Conservation (phyloP, 208 protist species). For the Phytomonas sp. region DNA sequence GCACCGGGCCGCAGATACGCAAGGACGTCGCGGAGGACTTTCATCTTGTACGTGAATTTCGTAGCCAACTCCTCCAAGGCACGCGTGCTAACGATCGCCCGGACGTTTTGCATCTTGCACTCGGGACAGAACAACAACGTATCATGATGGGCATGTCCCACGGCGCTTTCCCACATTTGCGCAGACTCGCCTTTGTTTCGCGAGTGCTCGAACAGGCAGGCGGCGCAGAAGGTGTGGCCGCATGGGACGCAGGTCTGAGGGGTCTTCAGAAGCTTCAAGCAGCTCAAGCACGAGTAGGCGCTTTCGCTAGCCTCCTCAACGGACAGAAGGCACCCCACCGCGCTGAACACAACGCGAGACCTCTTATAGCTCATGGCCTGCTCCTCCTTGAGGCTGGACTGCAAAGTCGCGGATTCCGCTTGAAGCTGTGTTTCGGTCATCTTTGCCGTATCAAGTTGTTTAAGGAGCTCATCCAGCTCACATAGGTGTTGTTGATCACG, state of each 20-base stretch:
- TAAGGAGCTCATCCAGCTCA: constrained; percentile 4
- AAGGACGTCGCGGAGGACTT: constrained; percentile 19
- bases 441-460: neutral
- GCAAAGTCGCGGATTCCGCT: neutral
- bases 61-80: constrained; percentile 19
- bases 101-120: constrained; percentile 17
- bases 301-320: constrained; percentile 77
- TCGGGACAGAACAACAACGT: constrained; percentile 26
- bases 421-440: neutral
- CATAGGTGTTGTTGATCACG: neutral
- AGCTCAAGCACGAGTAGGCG: constrained; percentile 56
- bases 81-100: constrained; percentile 15
- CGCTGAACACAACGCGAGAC: constrained; percentile 14
- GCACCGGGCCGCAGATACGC: neutral
- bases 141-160: neutral
- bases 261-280: constrained; percentile 43
- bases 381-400: neutral
- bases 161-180: constrained; percentile 1
- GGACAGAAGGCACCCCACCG: constrained; percentile 44
- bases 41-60: constrained; percentile 22
- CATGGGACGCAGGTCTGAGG: constrained; percentile 79
- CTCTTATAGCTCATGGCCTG: constrained; percentile 3
- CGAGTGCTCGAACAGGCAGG: constrained; percentile 43
- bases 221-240: constrained; percentile 74
- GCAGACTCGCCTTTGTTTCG: constrained; percentile 24